phyloP scores from a whole-genome alignment of 202 grass and related monocot species.

The Saccharum hybrid region DNA sequence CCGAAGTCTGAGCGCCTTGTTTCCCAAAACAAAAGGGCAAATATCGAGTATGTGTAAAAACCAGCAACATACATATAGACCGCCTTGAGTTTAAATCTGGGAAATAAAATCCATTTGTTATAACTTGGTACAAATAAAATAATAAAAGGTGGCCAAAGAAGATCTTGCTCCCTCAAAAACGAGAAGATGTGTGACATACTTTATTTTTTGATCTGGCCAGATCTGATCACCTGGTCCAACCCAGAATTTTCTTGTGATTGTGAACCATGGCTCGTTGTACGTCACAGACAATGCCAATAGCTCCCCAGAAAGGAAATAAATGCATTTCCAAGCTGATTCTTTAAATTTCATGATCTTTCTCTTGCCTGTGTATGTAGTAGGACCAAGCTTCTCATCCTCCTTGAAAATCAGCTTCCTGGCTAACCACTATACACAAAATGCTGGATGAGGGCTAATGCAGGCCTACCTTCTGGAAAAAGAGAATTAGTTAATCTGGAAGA shows the following conservation, averaged over 20 bases:
- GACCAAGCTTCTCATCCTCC: conserved; percentile 37
- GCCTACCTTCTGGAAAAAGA: conserved; percentile 7
- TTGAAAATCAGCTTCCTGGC: conserved; percentile 54
- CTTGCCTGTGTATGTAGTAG: conserved; percentile 35
- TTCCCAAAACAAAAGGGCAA: conserved; percentile 88
- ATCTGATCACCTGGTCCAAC: conserved; percentile 73
- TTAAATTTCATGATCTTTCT: conserved; percentile 79
- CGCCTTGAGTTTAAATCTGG: conserved; percentile 76
- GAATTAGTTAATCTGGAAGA: background rate
- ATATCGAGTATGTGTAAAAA: conserved; percentile 92
- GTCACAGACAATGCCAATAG: conserved; percentile 66
- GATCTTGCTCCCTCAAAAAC: conserved; percentile 14
- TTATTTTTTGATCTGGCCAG: conserved; percentile 81
- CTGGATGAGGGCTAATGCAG: conserved; percentile 27
- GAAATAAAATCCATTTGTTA: conserved; percentile 20
- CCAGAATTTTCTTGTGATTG: conserved; percentile 72
- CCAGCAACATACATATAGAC: conserved; percentile 92
- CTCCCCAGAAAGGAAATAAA: conserved; percentile 77
- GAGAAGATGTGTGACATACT: conserved; percentile 49
- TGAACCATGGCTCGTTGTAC: conserved; percentile 79
- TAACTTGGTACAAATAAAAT: conserved; percentile 16
- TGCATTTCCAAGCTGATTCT: conserved; percentile 77
- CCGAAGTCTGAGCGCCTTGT: conserved; percentile 79
- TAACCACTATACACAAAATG: conserved; percentile 53
- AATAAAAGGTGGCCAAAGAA: conserved; percentile 1